Evolutionary conservation across 345 rosid species (phyloP).

Genomic region (Adansonia digitata): DNA sequence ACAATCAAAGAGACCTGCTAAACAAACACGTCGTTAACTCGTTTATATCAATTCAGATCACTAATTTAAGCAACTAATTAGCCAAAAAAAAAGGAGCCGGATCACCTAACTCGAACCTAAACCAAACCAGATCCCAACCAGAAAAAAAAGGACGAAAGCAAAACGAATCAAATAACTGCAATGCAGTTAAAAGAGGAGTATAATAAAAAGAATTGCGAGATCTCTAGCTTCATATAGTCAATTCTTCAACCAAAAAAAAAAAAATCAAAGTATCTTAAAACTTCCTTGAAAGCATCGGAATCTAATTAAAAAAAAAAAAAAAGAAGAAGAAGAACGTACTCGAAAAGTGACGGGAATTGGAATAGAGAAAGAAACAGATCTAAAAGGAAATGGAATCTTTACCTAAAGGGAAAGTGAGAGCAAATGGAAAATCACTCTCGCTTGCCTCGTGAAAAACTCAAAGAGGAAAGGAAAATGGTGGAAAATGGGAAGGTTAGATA

Average conservation of each 20-base stretch:
- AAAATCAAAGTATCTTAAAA: slow-evolving; percentile 7
- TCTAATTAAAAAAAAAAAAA: too few species aligned
- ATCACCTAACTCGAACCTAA: slow-evolving; percentile 20
- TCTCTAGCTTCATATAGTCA: background rate
- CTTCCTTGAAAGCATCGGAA: slow-evolving; percentile 27
- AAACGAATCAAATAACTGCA: background rate
- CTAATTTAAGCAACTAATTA: background rate
- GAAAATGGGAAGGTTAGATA: background rate
- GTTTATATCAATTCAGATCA: background rate
- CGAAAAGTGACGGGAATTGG: slow-evolving; percentile 20
- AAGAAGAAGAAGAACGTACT: background rate
- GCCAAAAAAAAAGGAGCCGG: background rate
- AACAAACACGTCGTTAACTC: background rate
- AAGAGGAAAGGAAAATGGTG: too few species aligned
- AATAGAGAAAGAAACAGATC: slow-evolving; percentile 17
- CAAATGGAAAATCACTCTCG: background rate
- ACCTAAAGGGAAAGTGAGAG: slow-evolving; percentile 8
- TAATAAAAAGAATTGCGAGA: background rate
- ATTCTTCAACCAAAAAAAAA: background rate
- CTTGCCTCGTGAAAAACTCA: slow-evolving; percentile 12
- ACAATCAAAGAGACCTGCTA: slow-evolving; percentile 37
- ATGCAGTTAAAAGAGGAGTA: background rate
- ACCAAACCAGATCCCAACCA: slow-evolving; percentile 13
- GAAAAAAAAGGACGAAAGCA: background rate
- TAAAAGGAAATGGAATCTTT: background rate